phyloP scores from a whole-genome alignment of 2,329 filamentous ascomycete genomes.

The Thyridium curvatum region DNA sequence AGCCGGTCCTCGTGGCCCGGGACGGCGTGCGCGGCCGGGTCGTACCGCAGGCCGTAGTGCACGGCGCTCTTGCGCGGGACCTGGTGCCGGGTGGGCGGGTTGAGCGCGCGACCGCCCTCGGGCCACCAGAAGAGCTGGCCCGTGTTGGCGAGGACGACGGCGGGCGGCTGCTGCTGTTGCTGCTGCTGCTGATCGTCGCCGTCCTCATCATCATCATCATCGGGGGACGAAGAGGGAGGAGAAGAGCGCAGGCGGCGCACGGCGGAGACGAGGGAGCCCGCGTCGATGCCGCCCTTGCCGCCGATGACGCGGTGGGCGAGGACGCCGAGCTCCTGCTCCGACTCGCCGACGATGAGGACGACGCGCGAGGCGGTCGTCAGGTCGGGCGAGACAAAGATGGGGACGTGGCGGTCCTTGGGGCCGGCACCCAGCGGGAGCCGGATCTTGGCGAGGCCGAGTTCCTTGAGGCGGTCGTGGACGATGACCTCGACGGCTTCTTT shows the following conservation, averaged over 20 bases:
- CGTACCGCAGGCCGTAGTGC: conserved; percentile 45
- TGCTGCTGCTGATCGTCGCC: no score
- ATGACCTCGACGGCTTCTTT: conserved; percentile 57
- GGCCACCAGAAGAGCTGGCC: conserved; percentile 76
- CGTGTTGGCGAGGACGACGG: conserved; percentile 69
- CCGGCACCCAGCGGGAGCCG: conserved; percentile 52
- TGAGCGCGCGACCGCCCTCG: conserved; percentile 53
- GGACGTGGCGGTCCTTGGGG: conserved; percentile 49
- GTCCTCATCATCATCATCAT: conserved; percentile 15
- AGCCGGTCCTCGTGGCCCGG: conserved; percentile 47
- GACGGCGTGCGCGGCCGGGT: conserved; percentile 53
- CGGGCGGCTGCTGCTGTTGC: conserved; percentile 41
- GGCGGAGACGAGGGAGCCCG: conserved; percentile 65
- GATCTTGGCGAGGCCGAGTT: conserved; percentile 52
- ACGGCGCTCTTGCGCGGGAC: conserved; percentile 58
- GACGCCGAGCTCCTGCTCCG: conserved; percentile 65
- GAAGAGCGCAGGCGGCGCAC: conserved; percentile 38
- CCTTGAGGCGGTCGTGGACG: conserved; percentile 54
- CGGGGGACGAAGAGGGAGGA: conserved; percentile 16
- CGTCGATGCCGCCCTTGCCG: conserved; percentile 57
- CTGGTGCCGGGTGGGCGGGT: conserved; percentile 45
- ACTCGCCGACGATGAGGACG: conserved; percentile 69
- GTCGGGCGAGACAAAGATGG: conserved; percentile 56
- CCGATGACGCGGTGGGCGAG: conserved; percentile 64
- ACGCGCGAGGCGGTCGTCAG: conserved; percentile 54